A percentile compares a stretch with the other conserved stretches of the same genome.
These are phyloP conservation scores for Solanum arcanum DNA, from an alignment of 257 asterid species.

Conservation along the genomic window DNA sequence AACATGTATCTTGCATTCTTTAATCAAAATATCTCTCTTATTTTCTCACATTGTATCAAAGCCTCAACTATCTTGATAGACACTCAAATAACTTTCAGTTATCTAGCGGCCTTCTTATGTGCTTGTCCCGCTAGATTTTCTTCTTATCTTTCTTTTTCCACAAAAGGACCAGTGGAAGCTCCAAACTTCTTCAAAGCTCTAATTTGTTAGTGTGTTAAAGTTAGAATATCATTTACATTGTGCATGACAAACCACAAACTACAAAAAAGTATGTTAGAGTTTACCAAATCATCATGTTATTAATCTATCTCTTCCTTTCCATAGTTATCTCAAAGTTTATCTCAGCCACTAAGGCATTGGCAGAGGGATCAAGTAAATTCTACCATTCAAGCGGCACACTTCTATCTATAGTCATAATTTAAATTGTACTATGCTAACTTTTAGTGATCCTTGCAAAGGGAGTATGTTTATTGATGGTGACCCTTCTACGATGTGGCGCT, in stretches of 20 bases:
- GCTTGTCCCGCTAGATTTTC: background rate
- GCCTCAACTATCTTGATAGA: background rate
- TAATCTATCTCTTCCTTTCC: background rate
- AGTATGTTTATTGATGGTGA: background rate
- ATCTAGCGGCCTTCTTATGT: background rate
- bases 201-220: background rate
- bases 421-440: background rate
- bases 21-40: background rate
- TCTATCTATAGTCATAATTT: background rate
- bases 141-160: background rate
- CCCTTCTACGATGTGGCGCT: background rate
- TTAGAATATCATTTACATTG: background rate
- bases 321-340: background rate
- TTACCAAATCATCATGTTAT: background rate
- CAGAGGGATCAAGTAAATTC: background rate
- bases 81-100: background rate
- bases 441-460: background rate
- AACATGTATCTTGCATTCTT: background rate
- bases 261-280: too few relatives aligned
- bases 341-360: background rate
- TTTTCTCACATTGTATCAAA: background rate
- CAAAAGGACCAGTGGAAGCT: background rate
- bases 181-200: background rate
- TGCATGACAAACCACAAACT: background rate
- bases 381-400: background rate